Evolutionary conservation across 139 green algal genomes (phyloP).

Genomic region (Nannochloris sp.): DNA sequence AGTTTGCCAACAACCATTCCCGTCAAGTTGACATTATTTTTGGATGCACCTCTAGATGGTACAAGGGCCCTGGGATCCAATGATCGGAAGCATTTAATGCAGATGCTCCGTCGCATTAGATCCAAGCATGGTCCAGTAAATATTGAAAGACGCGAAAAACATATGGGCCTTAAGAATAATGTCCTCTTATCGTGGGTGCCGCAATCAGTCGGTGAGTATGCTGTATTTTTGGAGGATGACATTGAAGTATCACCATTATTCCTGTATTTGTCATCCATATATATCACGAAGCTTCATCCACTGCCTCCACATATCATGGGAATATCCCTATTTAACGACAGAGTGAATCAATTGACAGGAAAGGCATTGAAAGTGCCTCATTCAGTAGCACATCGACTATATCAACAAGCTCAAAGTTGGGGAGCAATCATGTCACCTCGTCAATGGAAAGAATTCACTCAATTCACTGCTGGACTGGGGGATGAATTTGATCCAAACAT

Average conservation of each 20-base stretch:
- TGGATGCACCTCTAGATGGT: no score
- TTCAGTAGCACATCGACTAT: neutral
- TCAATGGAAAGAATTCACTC: neutral
- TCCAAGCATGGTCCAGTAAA: neutral
- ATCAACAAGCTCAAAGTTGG: neutral
- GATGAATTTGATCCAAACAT: no score
- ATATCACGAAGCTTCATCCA: neutral
- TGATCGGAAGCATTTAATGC: no score
- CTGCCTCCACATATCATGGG: neutral
- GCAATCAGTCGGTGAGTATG: neutral
- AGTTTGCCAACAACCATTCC: no score
- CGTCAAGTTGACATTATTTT: no score
- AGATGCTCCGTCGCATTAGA: neutral
- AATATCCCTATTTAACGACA: neutral
- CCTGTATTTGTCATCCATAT: neutral
- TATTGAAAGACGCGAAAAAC: neutral
- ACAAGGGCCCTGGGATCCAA: no score
- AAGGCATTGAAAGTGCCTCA: neutral
- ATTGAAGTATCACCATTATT: neutral
- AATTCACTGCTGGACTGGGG: neutral
- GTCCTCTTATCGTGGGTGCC: neutral
- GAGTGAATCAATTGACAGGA: neutral
- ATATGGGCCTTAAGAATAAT: neutral
- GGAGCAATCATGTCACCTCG: neutral
- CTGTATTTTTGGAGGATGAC: neutral